A percentile compares a stretch with the other conserved stretches of the same genome.
These are phyloP conservation scores for Globisporangium irregulare DNA, from an alignment of 352 stramenopile genomes.

Conservation along the genomic window DNA sequence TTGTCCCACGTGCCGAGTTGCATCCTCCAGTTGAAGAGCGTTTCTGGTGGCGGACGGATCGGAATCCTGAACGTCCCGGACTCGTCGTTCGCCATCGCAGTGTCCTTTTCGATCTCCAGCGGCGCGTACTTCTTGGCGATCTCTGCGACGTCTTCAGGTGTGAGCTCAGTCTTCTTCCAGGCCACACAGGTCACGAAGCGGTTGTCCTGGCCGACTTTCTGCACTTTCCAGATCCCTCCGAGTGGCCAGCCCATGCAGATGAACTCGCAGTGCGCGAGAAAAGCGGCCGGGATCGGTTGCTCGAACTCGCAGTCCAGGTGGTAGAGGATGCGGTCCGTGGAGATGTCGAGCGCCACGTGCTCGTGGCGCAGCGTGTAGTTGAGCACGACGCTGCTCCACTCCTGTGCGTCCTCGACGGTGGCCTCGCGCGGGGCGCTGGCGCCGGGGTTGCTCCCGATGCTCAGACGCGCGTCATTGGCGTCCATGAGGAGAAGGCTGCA, in stretches of 20 bases:
- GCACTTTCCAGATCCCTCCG: constrained; percentile 55
- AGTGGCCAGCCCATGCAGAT: constrained; percentile 46
- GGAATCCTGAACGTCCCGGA: neutral
- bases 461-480: constrained; percentile 3
- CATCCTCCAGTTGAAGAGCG: constrained; percentile 60
- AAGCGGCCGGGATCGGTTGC: constrained; percentile 29
- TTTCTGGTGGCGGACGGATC: constrained; percentile 18
- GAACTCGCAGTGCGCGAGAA: constrained; percentile 36
- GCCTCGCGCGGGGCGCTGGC: neutral
- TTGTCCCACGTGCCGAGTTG: constrained; percentile 42
- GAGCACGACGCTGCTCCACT: constrained; percentile 47
- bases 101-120: neutral
- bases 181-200: constrained; percentile 36
- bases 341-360: constrained; percentile 46
- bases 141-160: constrained; percentile 32
- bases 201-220: constrained; percentile 26
- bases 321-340: constrained; percentile 45
- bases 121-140: constrained; percentile 35
- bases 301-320: constrained; percentile 43
- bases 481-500: neutral
- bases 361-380: constrained; percentile 40
- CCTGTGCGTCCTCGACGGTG: constrained; percentile 27
- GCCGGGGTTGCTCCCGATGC: constrained; percentile 8
- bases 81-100: neutral
- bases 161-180: constrained; percentile 55